A percentile compares a stretch with the other conserved stretches of the same genome.
phyloP scores from a whole-genome alignment of 176 grass and related monocot genomes.

The Lolium multiflorum region DNA sequence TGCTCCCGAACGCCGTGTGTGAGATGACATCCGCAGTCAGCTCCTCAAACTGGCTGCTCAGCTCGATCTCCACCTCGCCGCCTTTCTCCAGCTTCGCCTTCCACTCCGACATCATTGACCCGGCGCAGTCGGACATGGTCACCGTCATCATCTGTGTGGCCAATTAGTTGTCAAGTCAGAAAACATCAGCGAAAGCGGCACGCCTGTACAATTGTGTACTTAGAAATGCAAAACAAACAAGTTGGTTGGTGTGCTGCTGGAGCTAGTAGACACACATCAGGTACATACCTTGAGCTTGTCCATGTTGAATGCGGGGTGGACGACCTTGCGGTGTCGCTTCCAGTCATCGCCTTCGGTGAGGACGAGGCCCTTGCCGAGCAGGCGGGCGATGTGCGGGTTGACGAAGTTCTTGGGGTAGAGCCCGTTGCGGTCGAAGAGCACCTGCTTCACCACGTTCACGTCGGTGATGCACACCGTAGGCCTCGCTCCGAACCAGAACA shows the following conservation, averaged over 20 bases:
- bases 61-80: no score
- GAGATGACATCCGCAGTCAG: no score
- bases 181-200: neutral
- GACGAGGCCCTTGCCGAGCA: conserved; percentile 64
- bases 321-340: conserved; percentile 63
- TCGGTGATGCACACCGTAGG: conserved; percentile 53
- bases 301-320: conserved; percentile 9
- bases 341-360: conserved; percentile 60
- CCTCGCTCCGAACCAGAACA: conserved; percentile 56
- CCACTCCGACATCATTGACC: conserved; percentile 61
- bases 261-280: rapidly evolving
- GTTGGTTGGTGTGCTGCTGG: neutral
- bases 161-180: neutral
- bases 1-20: no score
- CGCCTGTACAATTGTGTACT: neutral
- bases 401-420: conserved; percentile 45
- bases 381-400: conserved; percentile 25
- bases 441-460: conserved; percentile 19
- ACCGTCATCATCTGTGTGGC: conserved; percentile 22
- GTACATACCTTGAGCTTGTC: conserved; percentile 48
- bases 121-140: conserved; percentile 29
- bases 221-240: neutral
- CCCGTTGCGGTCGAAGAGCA: neutral
- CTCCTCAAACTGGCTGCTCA: no score
- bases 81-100: neutral